Percentiles rank a stretch among this genome's conserved stretches.
These are phyloP conservation scores for Neoarthrinium moseri DNA, from an alignment of 2,329 filamentous ascomycete genomes.

Conservation along the genomic window DNA sequence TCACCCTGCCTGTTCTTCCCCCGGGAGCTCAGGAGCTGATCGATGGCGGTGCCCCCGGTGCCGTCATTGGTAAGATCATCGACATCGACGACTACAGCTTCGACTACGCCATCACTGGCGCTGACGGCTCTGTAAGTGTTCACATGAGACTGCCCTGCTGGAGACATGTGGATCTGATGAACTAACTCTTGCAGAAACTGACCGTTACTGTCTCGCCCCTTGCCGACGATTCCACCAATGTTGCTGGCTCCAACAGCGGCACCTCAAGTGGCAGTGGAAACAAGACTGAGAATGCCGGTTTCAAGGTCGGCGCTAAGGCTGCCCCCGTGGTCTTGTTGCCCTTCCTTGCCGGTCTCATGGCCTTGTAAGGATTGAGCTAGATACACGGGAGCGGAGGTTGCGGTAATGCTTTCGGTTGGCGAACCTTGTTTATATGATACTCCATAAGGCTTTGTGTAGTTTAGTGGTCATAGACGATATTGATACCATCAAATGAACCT, in stretches of 20 bases:
- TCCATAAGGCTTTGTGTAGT: conserved; percentile 5
- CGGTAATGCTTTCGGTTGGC: conserved; percentile 1
- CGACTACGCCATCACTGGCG: conserved; percentile 37
- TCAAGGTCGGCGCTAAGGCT: neutral
- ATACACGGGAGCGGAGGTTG: neutral
- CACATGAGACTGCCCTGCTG: neutral
- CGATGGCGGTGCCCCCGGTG: conserved; percentile 67
- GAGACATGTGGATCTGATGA: neutral
- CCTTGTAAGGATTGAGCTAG: neutral
- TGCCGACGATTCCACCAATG: conserved; percentile 18
- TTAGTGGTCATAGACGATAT: conserved; percentile 6
- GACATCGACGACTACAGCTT: conserved; percentile 64
- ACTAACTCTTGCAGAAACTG: neutral
- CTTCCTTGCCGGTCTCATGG: neutral
- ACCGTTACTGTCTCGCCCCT: conserved; percentile 39
- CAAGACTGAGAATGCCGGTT: conserved; percentile 2
- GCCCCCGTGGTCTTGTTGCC: conserved; percentile 3
- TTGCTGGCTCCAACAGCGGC: conserved; percentile 14
- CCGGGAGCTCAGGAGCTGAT: conserved; percentile 70
- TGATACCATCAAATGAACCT: neutral
- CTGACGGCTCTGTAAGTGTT: conserved; percentile 34
- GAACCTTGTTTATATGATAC: conserved; percentile 9
- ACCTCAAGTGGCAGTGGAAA: neutral
- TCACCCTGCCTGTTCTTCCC: conserved; percentile 71
- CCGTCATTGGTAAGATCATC: conserved; percentile 67